Evolutionary conservation across 75 land plant species (phyloP).

Genomic region (Pinus albicaulis): DNA sequence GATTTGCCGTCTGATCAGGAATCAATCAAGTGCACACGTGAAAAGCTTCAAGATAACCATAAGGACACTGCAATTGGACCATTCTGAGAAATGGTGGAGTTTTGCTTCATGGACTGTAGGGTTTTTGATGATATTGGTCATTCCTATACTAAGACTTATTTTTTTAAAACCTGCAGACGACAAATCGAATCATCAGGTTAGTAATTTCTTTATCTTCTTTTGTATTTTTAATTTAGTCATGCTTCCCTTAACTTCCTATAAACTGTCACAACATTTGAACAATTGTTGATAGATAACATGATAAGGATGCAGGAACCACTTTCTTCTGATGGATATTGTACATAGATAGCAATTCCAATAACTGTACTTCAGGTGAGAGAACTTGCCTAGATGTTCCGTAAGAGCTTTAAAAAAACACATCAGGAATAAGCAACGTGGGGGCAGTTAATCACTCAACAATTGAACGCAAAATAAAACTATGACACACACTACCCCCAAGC

Average conservation of each 20-base stretch:
- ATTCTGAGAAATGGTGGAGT: slow-evolving; percentile 11
- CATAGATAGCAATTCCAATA: background rate
- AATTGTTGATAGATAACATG: background rate
- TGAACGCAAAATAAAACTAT: too few species aligned
- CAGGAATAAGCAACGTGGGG: too few species aligned
- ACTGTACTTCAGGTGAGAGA: too few species aligned
- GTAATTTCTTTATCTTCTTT: background rate
- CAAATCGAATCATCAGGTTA: background rate
- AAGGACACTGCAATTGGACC: slow-evolving; percentile 11
- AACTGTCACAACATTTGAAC: too few species aligned
- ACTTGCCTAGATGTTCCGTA: too few species aligned
- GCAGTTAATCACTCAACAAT: too few species aligned
- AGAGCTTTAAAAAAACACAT: too few species aligned
- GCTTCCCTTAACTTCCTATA: too few species aligned
- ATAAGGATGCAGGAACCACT: background rate
- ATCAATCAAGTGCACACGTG: slow-evolving; percentile 3
- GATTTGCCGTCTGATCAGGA: background rate
- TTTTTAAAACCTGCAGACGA: slow-evolving; percentile 11
- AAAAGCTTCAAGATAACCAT: slow-evolving; percentile 11
- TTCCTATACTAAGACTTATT: slow-evolving; percentile 6
- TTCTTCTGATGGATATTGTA: background rate
- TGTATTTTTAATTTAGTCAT: background rate
- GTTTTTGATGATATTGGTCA: slow-evolving; percentile 5
- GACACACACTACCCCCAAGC: too few species aligned
- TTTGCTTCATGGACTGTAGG: slow-evolving; percentile 10